Conservation (phyloP, 2,329 filamentous ascomycete genomes). For the Dactylonectria macrodidyma region DNA sequence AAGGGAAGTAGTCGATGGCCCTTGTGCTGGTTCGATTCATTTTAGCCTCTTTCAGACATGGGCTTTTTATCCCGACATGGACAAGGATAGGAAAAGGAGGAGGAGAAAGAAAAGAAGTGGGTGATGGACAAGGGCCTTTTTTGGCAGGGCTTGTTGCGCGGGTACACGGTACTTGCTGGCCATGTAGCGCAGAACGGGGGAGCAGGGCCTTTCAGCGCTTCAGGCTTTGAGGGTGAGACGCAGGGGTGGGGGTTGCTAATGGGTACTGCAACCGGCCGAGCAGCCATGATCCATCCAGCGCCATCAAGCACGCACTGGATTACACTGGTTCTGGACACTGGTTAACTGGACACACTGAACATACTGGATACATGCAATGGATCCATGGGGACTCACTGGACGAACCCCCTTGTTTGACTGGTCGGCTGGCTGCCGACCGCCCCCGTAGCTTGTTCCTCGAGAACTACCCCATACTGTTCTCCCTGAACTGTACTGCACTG, state of each 20-base stretch:
- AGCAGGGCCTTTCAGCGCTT: too few relatives aligned
- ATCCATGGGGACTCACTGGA: too few relatives aligned
- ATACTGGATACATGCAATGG: too few relatives aligned
- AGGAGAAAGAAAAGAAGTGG: background rate
- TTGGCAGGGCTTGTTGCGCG: background rate
- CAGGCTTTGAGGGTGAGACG: slow-evolving; percentile 1
- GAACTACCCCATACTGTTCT: too few relatives aligned
- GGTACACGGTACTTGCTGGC: background rate
- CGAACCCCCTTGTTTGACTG: too few relatives aligned
- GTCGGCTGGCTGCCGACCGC: too few relatives aligned
- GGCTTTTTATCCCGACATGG: too few relatives aligned
- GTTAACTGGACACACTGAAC: too few relatives aligned
- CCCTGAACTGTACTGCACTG: background rate
- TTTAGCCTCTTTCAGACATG: slow-evolving; percentile 41
- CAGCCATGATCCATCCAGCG: too few relatives aligned
- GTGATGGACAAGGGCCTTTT: background rate
- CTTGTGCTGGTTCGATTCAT: slow-evolving; percentile 36
- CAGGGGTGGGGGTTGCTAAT: slow-evolving; percentile 7
- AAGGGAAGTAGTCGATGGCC: slow-evolving; percentile 26
- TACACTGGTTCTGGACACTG: too few relatives aligned
- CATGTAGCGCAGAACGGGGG: background rate
- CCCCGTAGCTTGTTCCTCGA: too few relatives aligned
- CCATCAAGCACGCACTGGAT: too few relatives aligned
- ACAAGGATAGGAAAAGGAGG: slow-evolving; percentile 31
- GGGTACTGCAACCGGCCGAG: slow-evolving; percentile 23